These are phyloP conservation scores for Alternaria solani DNA, from an alignment of 2,329 filamentous ascomycete genomes.

Conservation along the genomic window DNA sequence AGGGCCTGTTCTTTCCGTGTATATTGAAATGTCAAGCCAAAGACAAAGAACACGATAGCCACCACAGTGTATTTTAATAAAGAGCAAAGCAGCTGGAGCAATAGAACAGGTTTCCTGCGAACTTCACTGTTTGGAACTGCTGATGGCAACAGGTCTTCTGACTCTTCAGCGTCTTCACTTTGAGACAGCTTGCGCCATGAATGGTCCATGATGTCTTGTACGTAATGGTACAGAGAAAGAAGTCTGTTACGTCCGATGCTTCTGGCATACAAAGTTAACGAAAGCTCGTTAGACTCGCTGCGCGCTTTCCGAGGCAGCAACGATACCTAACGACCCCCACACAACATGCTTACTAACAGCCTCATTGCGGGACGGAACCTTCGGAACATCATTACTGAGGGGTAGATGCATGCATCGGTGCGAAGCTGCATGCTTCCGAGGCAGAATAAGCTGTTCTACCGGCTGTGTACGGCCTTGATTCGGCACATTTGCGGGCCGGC, in stretches of 20 bases:
- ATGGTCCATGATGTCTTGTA: not conserved
- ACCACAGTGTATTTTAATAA: not conserved
- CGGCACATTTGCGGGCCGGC: not conserved
- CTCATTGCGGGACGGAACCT: not conserved
- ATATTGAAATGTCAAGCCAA: not conserved
- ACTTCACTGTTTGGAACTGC: not conserved
- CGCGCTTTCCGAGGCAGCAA: not conserved
- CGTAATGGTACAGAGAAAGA: not conserved
- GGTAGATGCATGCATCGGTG: not conserved
- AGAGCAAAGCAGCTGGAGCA: not conserved
- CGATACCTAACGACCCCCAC: not conserved
- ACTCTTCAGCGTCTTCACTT: not conserved
- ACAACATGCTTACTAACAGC: not conserved
- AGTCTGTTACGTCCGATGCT: not conserved
- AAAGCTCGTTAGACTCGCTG: not conserved
- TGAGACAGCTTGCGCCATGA: not conserved
- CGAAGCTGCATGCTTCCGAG: not conserved
- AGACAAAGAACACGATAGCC: not conserved
- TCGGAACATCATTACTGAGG: not conserved
- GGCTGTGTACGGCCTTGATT: not conserved
- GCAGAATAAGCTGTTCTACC: not conserved
- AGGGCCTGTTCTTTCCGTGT: not conserved
- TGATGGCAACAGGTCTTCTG: not conserved
- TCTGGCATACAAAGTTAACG: not conserved
- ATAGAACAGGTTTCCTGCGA: not conserved